Evolutionary conservation across 1,284 basidiomycete genomes (phyloP).

Genomic region (Leccinum proliferum): DNA sequence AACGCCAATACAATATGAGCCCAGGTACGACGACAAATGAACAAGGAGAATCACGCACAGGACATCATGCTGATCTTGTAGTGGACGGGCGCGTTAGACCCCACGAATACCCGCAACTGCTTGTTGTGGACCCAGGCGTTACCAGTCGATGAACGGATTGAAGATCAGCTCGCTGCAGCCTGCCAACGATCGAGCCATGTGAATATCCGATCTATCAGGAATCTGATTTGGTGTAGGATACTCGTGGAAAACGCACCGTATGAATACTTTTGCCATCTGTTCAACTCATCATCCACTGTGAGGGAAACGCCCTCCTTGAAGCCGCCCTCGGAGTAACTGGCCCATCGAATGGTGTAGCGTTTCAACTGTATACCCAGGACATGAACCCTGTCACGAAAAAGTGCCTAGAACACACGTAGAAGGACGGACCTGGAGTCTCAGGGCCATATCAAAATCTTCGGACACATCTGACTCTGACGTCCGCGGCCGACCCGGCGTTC

Average conservation of each 20-base stretch:
- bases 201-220: background rate
- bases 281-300: constrained; percentile 74
- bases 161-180: constrained; percentile 66
- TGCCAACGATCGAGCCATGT: constrained; percentile 18
- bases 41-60: constrained; percentile 47
- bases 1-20: constrained; percentile 7
- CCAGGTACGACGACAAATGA: background rate
- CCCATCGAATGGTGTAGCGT: constrained; percentile 78
- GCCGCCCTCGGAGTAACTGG: constrained; percentile 73
- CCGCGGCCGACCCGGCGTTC: constrained; percentile 11
- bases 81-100: constrained; percentile 71
- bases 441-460: constrained; percentile 85
- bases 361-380: constrained; percentile 34
- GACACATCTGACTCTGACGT: constrained; percentile 77
- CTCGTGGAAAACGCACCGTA: constrained; percentile 56
- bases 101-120: constrained; percentile 70
- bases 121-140: constrained; percentile 66
- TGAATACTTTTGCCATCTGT: constrained; percentile 84
- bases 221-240: constrained; percentile 15
- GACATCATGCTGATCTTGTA: constrained; percentile 78
- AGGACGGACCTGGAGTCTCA: constrained; percentile 28
- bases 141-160: constrained; percentile 71
- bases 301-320: constrained; percentile 88
- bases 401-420: background rate
- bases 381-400: background rate